These are phyloP conservation scores for Inonotus hispidus DNA, from an alignment of 1,284 basidiomycete genomes.

Conservation along the genomic window DNA sequence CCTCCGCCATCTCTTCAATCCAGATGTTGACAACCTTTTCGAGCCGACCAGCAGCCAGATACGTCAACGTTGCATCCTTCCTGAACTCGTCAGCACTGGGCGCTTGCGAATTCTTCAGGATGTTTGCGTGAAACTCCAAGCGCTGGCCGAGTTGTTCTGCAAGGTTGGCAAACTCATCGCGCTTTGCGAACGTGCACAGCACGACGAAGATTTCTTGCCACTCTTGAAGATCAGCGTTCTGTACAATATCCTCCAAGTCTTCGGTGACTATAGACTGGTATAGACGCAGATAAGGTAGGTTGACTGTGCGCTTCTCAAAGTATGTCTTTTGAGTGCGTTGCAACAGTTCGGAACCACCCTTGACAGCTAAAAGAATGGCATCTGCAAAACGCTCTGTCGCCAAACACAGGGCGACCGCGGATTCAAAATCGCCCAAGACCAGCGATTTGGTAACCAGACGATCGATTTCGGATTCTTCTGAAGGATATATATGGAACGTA, in stretches of 20 bases:
- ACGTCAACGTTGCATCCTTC: slow-evolving; percentile 90
- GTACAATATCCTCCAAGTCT: slow-evolving; percentile 89
- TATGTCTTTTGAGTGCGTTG: slow-evolving; percentile 90
- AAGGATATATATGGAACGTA: slow-evolving; percentile 89
- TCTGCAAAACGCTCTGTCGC: slow-evolving; percentile 90
- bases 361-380: slow-evolving; percentile 89
- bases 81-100: slow-evolving; percentile 51
- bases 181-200: slow-evolving; percentile 87
- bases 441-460: slow-evolving; percentile 88
- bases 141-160: slow-evolving; percentile 91
- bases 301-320: slow-evolving; percentile 77
- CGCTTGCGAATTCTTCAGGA: slow-evolving; percentile 48
- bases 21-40: slow-evolving; percentile 91
- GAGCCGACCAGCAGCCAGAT: slow-evolving; percentile 84
- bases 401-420: slow-evolving; percentile 89
- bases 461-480: slow-evolving; percentile 85
- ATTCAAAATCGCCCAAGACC: slow-evolving; percentile 91
- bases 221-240: slow-evolving; percentile 91
- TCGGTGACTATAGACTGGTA: slow-evolving; percentile 95
- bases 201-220: slow-evolving; percentile 99
- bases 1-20: slow-evolving; percentile 88
- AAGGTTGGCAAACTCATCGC: slow-evolving; percentile 81
- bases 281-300: slow-evolving; percentile 85
- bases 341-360: slow-evolving; percentile 87
- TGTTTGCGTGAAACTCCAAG: slow-evolving; percentile 77